These are phyloP conservation scores for Raffaelea ambrosiae DNA, from an alignment of 2,329 filamentous ascomycete species.

Conservation along the genomic window DNA sequence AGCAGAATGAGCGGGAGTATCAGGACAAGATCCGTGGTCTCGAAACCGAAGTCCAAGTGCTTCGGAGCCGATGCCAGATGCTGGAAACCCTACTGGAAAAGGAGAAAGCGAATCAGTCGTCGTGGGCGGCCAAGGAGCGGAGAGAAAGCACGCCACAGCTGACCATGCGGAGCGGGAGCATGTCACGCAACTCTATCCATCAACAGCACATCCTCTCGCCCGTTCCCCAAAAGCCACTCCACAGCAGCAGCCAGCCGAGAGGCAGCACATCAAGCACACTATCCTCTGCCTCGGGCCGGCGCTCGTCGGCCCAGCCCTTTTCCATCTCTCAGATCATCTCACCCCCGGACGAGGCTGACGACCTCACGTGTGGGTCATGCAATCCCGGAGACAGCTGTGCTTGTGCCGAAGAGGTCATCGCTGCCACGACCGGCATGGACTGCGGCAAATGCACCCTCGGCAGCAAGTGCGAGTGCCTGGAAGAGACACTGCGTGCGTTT, in stretches of 20 bases:
- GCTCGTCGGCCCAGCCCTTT: conserved; percentile 32
- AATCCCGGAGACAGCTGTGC: conserved; percentile 43
- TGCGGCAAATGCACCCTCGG: conserved; percentile 60
- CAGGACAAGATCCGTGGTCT: conserved; percentile 49
- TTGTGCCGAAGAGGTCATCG: conserved; percentile 50
- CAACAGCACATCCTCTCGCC: conserved; percentile 10
- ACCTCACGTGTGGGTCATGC: conserved; percentile 48
- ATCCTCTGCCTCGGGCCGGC: conserved; percentile 18
- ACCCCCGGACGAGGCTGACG: conserved; percentile 35
- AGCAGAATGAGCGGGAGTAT: conserved; percentile 48
- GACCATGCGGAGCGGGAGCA: background rate
- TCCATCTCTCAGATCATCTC: conserved; percentile 51
- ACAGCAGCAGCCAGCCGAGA: conserved; percentile 6
- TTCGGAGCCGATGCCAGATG: conserved; percentile 51
- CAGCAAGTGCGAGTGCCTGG: conserved; percentile 54
- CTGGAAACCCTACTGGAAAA: conserved; percentile 56
- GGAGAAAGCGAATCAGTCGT: conserved; percentile 26
- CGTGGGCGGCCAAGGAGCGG: conserved; percentile 10
- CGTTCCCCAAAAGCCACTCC: conserved; percentile 6
- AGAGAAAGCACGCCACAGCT: conserved; percentile 3
- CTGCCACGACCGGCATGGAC: conserved; percentile 42
- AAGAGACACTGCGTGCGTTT: conserved; percentile 30
- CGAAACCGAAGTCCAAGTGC: conserved; percentile 58
- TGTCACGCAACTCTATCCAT: background rate
- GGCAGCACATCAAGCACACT: conserved; percentile 18